Evolutionary conservation across 805 yeast genomes (phyloP), one percentile per base, ranked within the genome.

Genomic region (Peterozyma toletana): DNA sequence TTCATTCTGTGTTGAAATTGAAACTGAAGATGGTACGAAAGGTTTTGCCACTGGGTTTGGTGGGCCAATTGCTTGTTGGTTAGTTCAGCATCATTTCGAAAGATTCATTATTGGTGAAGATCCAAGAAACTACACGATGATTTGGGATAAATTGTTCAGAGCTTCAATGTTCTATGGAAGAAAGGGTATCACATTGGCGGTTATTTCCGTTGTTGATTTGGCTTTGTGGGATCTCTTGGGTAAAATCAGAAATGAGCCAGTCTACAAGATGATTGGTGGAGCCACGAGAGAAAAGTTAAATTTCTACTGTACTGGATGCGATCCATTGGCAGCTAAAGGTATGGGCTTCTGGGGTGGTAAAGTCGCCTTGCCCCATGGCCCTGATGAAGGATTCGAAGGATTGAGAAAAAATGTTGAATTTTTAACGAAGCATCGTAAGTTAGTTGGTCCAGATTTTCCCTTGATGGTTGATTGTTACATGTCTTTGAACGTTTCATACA

Each of bases 261-360:
- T 72, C 33, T 72, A 72, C 56, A 70, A 71, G 57, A 55, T 72
- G 68, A 68, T 70, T 53, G 77, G 77, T 41, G 77, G 77, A 44
- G 71, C 75, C 30, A 67, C 74, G 9, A 64, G 67, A 51, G 68
- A 71, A 37, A 62, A 58, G 50, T 56, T 72, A 43, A 63, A 67
- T 44, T 72, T 72, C 55, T 72, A 72, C 61, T 72, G 77, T 55
- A 72, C 77, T 30, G 76, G 77, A 16, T 57, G 67, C 43, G 60
- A 68, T 42, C 76, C 77, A 18, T 62, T 58, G 37, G 73, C 73
- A 46, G 77, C 77, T 18, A 70, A 72, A 54, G 48, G 50, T 17
- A 66, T 70, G 73, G 77, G 77, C 16, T 72, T 72, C 63, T 71
- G 75, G 73, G 77, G 77, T 48, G 77, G 73, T 37, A 72, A 72